A percentile compares a stretch with the other conserved stretches of the same genome.
phyloP scores from a whole-genome alignment of 2,329 filamentous ascomycete genomes.

The Talaromyces sp. region DNA sequence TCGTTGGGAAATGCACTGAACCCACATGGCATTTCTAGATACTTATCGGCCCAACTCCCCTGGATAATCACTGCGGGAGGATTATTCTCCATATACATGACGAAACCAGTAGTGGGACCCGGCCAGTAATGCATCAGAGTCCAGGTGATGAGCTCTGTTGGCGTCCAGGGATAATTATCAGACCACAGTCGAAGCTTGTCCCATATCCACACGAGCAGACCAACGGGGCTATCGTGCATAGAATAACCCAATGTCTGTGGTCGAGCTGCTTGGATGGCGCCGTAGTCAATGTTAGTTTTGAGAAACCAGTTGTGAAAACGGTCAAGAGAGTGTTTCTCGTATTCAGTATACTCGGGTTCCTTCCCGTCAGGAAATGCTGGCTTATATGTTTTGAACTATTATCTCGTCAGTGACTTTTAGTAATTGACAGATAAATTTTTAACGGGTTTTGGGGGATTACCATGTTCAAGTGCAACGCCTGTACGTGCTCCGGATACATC shows the following conservation, averaged over 20 bases:
- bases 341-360: conserved; percentile 11
- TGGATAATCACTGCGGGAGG: conserved; percentile 5
- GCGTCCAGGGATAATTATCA: conserved; percentile 18
- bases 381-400: conserved; percentile 16
- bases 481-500: conserved; percentile 17
- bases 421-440: background rate
- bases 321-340: conserved; percentile 14
- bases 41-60: conserved; percentile 13
- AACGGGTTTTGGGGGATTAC: background rate
- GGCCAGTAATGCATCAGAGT: conserved; percentile 24
- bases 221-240: conserved; percentile 22
- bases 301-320: conserved; percentile 10
- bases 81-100: conserved; percentile 15
- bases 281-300: conserved; percentile 10
- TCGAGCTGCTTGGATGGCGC: conserved; percentile 14
- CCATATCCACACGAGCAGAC: conserved; percentile 24
- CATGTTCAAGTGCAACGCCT: conserved; percentile 13
- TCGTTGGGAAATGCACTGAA: conserved; percentile 21
- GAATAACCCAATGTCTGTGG: conserved; percentile 20
- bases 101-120: conserved; percentile 15
- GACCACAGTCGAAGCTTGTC: conserved; percentile 18
- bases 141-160: conserved; percentile 21
- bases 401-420: background rate
- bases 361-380: conserved; percentile 4
- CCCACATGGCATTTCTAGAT: conserved; percentile 14